Evolutionary conservation across 2,329 filamentous ascomycete species (phyloP), one percentile per base, ranked within the genome.

Genomic region (Botrytis fragariae): DNA sequence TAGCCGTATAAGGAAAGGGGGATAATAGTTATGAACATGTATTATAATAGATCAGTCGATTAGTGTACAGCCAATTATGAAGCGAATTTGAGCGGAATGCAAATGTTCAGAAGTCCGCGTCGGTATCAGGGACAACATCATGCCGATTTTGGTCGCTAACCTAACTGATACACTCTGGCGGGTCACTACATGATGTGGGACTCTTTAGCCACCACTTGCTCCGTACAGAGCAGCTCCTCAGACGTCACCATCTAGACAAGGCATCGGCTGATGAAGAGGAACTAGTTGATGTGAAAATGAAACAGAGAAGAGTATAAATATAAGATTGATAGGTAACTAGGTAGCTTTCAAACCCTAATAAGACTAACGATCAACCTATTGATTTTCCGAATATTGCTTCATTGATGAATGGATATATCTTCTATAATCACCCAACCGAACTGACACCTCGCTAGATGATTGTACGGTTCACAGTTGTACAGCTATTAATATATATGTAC

Each of bases 1-100:
- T 75, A 57, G 75, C 75, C 37, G 75, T 75, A 44, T 78, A 54
- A 59, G 25, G 57, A 22, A 54, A 63, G 57, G 62, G 45, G 39
- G 32, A 25, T 37, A 7, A 18, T 39, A 10, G 22, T 48, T 32
- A 48, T 42, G 7, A 60, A 61, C 25, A 29, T 60, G 48, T 60
- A 44, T 65, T 59, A 72, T 44, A 45, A 67, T 42, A 32, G 51
- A 57, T 9, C n/a, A 57, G 10, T 20, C 32, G 20, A 39, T 54
- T 32, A n/a, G 6, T 39, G 59, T 39, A 57, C n/a, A 42, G 48
- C 29, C 25, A 54, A 54, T 54, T 54, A 39, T 20, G 32, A 54
- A 67, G 64, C 45, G 45, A 29, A 39, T 67, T 18, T 20, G 64
- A 67, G 16, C 45, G 64, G 64, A 14, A 54, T 39, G 35, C 22